A percentile compares a stretch with the other conserved stretches of the same genome.
Conservation (phyloP, 1,284 basidiomycete genomes). For the Ceratobasidium sp. region DNA sequence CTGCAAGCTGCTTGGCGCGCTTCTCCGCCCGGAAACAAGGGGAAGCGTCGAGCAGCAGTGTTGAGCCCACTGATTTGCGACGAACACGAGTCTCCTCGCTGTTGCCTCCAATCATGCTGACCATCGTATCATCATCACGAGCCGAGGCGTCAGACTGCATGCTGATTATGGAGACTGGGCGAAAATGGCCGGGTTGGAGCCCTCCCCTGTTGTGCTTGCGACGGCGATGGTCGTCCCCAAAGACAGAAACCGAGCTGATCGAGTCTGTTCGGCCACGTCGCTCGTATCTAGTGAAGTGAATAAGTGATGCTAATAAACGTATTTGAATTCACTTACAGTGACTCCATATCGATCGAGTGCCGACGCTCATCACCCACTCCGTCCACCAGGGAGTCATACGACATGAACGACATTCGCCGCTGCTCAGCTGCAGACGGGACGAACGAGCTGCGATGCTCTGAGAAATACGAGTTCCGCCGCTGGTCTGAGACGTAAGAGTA, state of each 20-base stretch:
- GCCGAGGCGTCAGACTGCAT: slow-evolving; percentile 61
- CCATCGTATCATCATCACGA: slow-evolving; percentile 83
- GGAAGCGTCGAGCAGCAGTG: slow-evolving; percentile 69
- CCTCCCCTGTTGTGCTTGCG: slow-evolving; percentile 55
- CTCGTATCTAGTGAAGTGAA: slow-evolving; percentile 52
- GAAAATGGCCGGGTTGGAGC: slow-evolving; percentile 64
- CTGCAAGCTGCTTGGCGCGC: slow-evolving; percentile 62
- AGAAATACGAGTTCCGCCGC: slow-evolving; percentile 51
- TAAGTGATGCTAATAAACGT: neutral
- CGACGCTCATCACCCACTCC: slow-evolving; percentile 45
- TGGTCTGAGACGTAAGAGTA: slow-evolving; percentile 53
- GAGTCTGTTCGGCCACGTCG: slow-evolving; percentile 62
- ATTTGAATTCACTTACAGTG: slow-evolving; percentile 5
- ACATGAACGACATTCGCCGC: slow-evolving; percentile 51
- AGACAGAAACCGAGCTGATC: slow-evolving; percentile 72
- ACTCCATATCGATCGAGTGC: slow-evolving; percentile 35
- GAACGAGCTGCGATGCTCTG: slow-evolving; percentile 27
- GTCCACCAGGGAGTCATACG: slow-evolving; percentile 76
- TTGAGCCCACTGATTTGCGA: slow-evolving; percentile 73
- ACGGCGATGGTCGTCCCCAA: slow-evolving; percentile 65
- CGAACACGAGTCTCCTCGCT: slow-evolving; percentile 67
- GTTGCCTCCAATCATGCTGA: slow-evolving; percentile 78
- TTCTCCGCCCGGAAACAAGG: slow-evolving; percentile 77
- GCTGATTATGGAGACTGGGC: slow-evolving; percentile 75
- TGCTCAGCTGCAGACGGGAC: slow-evolving; percentile 30